Base-by-base conservation (phyloP, 2,329 filamentous ascomycete genomes). In the Hyphodiscus sp. region DNA sequence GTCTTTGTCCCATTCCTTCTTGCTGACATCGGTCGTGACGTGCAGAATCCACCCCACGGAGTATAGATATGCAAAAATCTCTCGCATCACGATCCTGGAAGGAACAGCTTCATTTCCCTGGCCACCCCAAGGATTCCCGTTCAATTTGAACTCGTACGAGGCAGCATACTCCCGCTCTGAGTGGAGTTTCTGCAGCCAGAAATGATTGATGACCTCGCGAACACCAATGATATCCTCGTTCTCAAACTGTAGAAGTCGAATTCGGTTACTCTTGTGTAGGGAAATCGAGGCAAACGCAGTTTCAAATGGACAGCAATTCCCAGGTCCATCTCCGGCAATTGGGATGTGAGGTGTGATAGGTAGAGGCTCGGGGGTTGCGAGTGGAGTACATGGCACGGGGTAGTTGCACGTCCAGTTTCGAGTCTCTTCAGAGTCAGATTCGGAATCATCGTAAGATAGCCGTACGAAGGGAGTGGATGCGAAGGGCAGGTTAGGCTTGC, bases 11-110 rank as follows among this genome's bases (percentile, higher is more conserved):
- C 26, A 33, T 29, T 52, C 45, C 20, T 63, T 68, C 53, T 68
- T 70, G 53, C 62, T 68, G 2, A 70, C 57, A 56, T 72, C 69
- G 1, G 70, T 68, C n/a, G 62, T 65, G 3, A 67, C 57, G 33
- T 66, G 69, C 30, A 73, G 49, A 2, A 73, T 65, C 70, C 71
- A 73, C 1, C 71, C 71, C 26, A 61, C 55, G 9, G 58, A 54
- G 45, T 65, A 71, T 18, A 73, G 55, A 41, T 65, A 55, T 13
- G 62, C 63, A 4, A 73, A 55, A 4, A 73, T 43, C 10, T 61
- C 61, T 38, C 63, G 58, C 30, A 73, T 60, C 20, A 73, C 42
- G 2, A 68, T 56, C 6, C 68, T 61, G 2, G 69, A 57, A 13
- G 64, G 51, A 45, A 69, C 63, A 8, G 65, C 60, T 20, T 68